A percentile compares a stretch with the other conserved stretches of the same genome.
These are phyloP conservation scores for Ustilago trichophora DNA, from an alignment of 1,284 basidiomycete genomes.

Conservation along the genomic window DNA sequence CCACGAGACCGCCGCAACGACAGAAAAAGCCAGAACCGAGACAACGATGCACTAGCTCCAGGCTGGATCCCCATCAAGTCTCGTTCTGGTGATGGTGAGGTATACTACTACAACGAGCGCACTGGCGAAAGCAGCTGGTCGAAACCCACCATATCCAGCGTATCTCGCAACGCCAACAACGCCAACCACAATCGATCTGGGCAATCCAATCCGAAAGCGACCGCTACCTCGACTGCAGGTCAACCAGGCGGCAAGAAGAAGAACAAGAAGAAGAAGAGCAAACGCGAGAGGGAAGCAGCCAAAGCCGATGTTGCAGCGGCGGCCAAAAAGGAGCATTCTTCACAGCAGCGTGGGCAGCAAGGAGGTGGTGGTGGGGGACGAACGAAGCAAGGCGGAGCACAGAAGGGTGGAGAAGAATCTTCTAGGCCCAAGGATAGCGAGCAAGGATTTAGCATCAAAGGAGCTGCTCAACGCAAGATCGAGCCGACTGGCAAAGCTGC, in stretches of 20 bases:
- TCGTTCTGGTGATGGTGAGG: slow-evolving; percentile 28
- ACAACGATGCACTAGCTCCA: slow-evolving; percentile 6
- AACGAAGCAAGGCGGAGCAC: neutral
- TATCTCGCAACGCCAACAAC: slow-evolving; percentile 2
- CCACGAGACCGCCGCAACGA: neutral
- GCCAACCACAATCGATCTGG: neutral
- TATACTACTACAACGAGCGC: slow-evolving; percentile 43
- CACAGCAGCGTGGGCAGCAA: too few relatives aligned
- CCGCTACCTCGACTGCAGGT: neutral
- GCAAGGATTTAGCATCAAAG: slow-evolving; percentile 44
- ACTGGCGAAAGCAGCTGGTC: slow-evolving; percentile 40
- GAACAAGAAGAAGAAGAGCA: slow-evolving; percentile 28
- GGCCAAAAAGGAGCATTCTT: slow-evolving; percentile 5
- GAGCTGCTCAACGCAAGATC: slow-evolving; percentile 24
- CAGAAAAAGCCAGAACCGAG: neutral
- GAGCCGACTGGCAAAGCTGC: slow-evolving; percentile 12
- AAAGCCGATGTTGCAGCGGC: slow-evolving; percentile 6
- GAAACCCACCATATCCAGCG: slow-evolving; percentile 10
- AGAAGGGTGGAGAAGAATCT: neutral
- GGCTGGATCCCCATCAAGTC: slow-evolving; percentile 36
- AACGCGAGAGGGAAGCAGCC: slow-evolving; percentile 19
- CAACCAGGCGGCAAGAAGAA: neutral
- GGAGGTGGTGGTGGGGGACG: slow-evolving; percentile 1
- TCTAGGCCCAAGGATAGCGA: neutral
- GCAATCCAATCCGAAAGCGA: neutral